A percentile compares a stretch with the other conserved stretches of the same genome.
These are phyloP conservation scores for Coffea humblotiana DNA, from an alignment of 305 asterid species.

Conservation along the genomic window DNA sequence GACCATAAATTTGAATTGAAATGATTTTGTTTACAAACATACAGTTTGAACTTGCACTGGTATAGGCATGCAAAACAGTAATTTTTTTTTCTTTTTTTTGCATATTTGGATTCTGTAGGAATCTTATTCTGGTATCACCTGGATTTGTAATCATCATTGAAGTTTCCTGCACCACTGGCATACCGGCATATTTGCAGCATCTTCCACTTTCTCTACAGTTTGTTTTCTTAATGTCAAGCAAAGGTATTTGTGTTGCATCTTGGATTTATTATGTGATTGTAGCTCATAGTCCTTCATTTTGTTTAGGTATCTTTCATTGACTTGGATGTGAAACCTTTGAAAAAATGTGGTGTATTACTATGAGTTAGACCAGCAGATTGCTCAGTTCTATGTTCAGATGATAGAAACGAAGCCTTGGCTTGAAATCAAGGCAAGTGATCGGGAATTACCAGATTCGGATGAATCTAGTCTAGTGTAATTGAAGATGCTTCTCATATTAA, in stretches of 20 bases:
- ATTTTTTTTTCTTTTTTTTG: neutral
- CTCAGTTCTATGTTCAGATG: slow-evolving; percentile 53
- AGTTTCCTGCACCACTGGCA: neutral
- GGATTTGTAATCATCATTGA: neutral
- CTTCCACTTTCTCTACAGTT: neutral
- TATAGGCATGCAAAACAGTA: neutral
- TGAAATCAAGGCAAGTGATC: slow-evolving; percentile 27
- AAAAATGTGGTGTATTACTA: slow-evolving; percentile 81
- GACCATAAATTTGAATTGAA: neutral
- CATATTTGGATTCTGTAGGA: neutral
- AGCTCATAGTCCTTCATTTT: slow-evolving; percentile 19
- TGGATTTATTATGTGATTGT: slow-evolving; percentile 16
- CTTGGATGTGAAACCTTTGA: slow-evolving; percentile 88
- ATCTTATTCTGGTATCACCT: neutral
- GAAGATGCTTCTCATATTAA: slow-evolving; percentile 16
- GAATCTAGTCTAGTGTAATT: neutral
- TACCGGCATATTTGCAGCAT: neutral
- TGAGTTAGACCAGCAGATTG: slow-evolving; percentile 75
- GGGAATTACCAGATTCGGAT: slow-evolving; percentile 29
- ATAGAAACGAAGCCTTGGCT: slow-evolving; percentile 35
- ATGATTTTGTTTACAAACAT: neutral
- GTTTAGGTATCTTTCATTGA: slow-evolving; percentile 79
- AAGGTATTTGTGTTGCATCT: slow-evolving; percentile 12
- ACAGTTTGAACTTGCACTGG: neutral
- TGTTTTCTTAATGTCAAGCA: slow-evolving; percentile 9